Conservation (phyloP, 805 yeast species). For the Myxozyma lipomycoides region DNA sequence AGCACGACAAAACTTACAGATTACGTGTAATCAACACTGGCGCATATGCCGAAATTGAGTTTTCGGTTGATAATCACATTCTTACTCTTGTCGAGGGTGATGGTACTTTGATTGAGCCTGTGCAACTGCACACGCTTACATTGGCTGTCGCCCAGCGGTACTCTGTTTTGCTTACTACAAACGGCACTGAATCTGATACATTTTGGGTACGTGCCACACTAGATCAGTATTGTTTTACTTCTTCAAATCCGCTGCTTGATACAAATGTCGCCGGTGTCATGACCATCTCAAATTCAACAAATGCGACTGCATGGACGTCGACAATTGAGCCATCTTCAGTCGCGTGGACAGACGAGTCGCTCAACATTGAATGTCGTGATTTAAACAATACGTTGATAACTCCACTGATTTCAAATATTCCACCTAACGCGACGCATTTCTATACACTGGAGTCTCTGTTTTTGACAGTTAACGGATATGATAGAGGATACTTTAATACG, state of each 20-base stretch:
- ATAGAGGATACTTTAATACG: slow-evolving; percentile 33
- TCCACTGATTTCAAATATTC: slow-evolving; percentile 29
- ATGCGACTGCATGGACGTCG: slow-evolving; percentile 6
- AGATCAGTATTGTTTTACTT: slow-evolving; percentile 40
- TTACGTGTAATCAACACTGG: slow-evolving; percentile 37
- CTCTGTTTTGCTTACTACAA: slow-evolving; percentile 59
- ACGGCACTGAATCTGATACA: slow-evolving; percentile 37
- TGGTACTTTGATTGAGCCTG: slow-evolving; percentile 33
- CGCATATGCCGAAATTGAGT: slow-evolving; percentile 36
- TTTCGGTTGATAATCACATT: slow-evolving; percentile 35
- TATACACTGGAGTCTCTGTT: slow-evolving; percentile 36
- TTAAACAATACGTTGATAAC: slow-evolving; percentile 30
- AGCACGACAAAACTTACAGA: slow-evolving; percentile 23
- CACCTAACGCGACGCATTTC: slow-evolving; percentile 37
- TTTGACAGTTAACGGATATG: slow-evolving; percentile 36
- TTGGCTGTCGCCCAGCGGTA: slow-evolving; percentile 77
- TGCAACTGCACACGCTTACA: slow-evolving; percentile 29
- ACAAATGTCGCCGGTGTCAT: slow-evolving; percentile 38
- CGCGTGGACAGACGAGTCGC: slow-evolving; percentile 29
- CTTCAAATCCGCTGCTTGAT: slow-evolving; percentile 37
- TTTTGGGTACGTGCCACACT: slow-evolving; percentile 43
- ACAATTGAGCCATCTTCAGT: slow-evolving; percentile 1
- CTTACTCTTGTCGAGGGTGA: slow-evolving; percentile 38
- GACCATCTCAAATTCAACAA: slow-evolving; percentile 33
- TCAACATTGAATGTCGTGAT: slow-evolving; percentile 33